Evolutionary conservation across 2,329 filamentous ascomycete species (phyloP).

Genomic region (Paecilomyces variotii): DNA sequence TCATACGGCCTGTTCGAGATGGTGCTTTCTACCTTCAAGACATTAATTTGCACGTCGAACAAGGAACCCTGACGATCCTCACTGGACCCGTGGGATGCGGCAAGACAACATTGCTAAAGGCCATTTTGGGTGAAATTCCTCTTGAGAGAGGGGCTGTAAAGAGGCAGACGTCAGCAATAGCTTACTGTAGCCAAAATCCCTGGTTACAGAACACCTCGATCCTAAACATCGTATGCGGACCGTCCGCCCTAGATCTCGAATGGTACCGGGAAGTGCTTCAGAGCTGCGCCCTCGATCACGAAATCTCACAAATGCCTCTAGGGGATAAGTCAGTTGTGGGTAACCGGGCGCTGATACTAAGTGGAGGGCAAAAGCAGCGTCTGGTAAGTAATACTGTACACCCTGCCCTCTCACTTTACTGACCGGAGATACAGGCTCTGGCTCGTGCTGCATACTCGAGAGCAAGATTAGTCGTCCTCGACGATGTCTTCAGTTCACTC

Average conservation of each 20-base stretch:
- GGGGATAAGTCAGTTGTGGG: conserved; percentile 35
- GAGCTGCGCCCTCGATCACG: conserved; percentile 1
- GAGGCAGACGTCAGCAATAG: conserved; percentile 5
- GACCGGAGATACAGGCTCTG: background rate
- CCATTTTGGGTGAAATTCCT: conserved; percentile 7
- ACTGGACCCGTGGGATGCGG: conserved; percentile 2
- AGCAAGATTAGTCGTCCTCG: conserved; percentile 1
- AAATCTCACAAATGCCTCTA: conserved; percentile 18
- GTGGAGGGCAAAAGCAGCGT: conserved; percentile 33
- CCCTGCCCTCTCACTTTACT: background rate
- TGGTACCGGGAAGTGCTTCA: conserved; percentile 3
- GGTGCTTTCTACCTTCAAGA: conserved; percentile 1
- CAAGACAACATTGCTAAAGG: conserved; percentile 4
- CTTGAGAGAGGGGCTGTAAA: conserved; percentile 9
- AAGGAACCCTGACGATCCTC: background rate
- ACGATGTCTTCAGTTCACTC: conserved; percentile 2
- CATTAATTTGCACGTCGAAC: background rate
- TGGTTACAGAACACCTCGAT: conserved; percentile 15
- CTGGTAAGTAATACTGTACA: conserved; percentile 3
- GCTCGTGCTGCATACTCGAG: conserved; percentile 4
- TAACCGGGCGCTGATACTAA: conserved; percentile 37
- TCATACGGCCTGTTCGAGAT: background rate
- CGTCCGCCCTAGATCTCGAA: background rate
- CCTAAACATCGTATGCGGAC: conserved; percentile 3
- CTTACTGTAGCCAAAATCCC: conserved; percentile 12